These are phyloP conservation scores for Aethionema arabicum DNA, from an alignment of 345 rosid genomes.

Conservation along the genomic window DNA sequence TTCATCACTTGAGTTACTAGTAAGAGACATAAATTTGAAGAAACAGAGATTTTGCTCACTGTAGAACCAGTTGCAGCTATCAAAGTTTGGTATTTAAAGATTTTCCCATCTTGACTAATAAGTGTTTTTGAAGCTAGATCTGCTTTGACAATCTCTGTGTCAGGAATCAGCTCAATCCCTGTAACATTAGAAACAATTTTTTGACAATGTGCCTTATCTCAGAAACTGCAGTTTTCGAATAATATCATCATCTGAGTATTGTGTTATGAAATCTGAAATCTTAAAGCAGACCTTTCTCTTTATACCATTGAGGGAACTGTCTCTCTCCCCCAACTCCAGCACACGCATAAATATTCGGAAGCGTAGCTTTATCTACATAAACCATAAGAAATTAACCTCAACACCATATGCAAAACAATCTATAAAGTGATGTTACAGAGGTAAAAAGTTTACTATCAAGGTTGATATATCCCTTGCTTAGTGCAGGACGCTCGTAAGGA, in stretches of 20 bases:
- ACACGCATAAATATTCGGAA: conserved; percentile 70
- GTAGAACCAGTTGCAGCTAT: conserved; percentile 78
- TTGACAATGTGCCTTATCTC: too few species aligned
- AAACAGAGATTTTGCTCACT: conserved; percentile 20
- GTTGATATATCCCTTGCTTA: conserved; percentile 74
- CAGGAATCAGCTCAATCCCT: conserved; percentile 71
- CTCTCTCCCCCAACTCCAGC: conserved; percentile 82
- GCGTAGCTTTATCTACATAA: conserved; percentile 14
- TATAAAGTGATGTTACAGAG: background rate
- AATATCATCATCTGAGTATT: too few species aligned
- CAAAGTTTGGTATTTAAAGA: conserved; percentile 59
- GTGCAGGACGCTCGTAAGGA: conserved; percentile 82
- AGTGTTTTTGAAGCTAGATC: conserved; percentile 68
- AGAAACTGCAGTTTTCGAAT: too few species aligned
- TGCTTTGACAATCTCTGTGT: conserved; percentile 70
- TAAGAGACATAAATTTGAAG: too few species aligned
- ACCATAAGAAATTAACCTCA: background rate
- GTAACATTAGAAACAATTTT: background rate
- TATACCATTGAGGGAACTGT: conserved; percentile 66
- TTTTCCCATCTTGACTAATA: conserved; percentile 50
- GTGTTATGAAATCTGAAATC: too few species aligned
- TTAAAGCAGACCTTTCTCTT: conserved; percentile 36
- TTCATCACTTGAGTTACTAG: too few species aligned
- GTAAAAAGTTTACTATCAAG: conserved; percentile 34
- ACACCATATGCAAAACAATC: background rate